A percentile compares a stretch with the other conserved stretches of the same genome.
These are phyloP conservation scores for Botryotinia narcissicola DNA, from an alignment of 2,329 filamentous ascomycete species.

Conservation along the genomic window DNA sequence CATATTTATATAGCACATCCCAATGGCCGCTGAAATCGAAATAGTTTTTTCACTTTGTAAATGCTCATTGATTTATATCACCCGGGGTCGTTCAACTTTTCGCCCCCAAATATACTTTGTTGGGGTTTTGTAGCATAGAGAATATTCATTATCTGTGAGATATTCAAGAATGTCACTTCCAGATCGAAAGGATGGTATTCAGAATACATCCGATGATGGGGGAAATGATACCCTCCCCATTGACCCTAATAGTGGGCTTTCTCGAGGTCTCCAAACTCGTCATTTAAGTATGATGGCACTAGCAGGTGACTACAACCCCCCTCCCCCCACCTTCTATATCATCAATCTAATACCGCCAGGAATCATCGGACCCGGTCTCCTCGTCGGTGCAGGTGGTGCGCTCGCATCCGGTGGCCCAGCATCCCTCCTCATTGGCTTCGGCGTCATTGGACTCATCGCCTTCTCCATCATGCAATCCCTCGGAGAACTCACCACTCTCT, in stretches of 20 bases:
- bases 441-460: constrained; percentile 67
- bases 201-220: neutral
- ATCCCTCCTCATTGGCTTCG: constrained; percentile 70
- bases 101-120: neutral
- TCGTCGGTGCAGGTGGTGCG: constrained; percentile 70
- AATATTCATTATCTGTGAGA: neutral
- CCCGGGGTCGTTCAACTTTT: neutral
- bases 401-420: constrained; percentile 68
- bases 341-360: neutral
- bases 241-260: constrained; percentile 63
- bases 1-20: neutral
- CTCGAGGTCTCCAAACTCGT: constrained; percentile 65
- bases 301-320: constrained; percentile 32
- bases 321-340: neutral
- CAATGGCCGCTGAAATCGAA: neutral
- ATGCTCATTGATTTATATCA: neutral
- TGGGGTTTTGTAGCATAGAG: neutral
- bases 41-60: neutral
- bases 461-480: constrained; percentile 59
- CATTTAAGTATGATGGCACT: constrained; percentile 69
- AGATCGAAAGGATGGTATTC: neutral
- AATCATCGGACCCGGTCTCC: constrained; percentile 65
- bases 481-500: constrained; percentile 71
- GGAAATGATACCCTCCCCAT: constrained; percentile 3
- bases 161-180: neutral